Evolutionary conservation across 305 asterid genomes (phyloP).

Genomic region (Petunia hybrid): DNA sequence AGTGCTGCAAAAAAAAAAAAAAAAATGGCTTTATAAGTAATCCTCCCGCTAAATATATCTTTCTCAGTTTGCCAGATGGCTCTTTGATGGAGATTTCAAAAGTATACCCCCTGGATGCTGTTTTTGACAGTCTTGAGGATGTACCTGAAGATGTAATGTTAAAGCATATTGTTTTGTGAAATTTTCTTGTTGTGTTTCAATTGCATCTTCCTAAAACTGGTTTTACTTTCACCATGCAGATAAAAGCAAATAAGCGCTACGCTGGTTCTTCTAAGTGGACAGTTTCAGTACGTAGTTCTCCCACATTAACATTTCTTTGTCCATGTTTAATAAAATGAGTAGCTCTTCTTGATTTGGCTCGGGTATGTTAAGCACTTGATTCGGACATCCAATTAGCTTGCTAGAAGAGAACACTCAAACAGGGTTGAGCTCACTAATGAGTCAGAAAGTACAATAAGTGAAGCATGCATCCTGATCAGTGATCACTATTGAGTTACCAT

Average conservation of each 20-base stretch:
- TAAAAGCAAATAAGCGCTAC: slow-evolving; percentile 80
- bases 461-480: neutral
- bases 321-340: slow-evolving; percentile 1
- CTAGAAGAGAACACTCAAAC: too few species aligned
- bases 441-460: slow-evolving; percentile 8
- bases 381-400: too few species aligned
- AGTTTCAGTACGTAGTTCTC: slow-evolving; percentile 56
- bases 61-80: slow-evolving; percentile 83
- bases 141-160: slow-evolving; percentile 85
- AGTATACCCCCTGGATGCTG: slow-evolving; percentile 87
- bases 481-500: neutral
- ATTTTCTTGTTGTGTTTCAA: slow-evolving; percentile 26
- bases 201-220: slow-evolving; percentile 25
- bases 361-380: too few species aligned
- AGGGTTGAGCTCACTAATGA: too few species aligned
- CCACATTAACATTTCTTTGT: neutral
- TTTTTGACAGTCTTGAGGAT: slow-evolving; percentile 75
- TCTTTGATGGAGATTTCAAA: slow-evolving; percentile 88
- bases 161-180: neutral
- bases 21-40: slow-evolving; percentile 5
- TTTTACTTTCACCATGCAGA: slow-evolving; percentile 53
- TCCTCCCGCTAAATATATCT: slow-evolving; percentile 36
- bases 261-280: slow-evolving; percentile 93
- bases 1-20: neutral
- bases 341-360: too few species aligned